Evolutionary conservation across 1,139 yeast genomes (phyloP), one percentile per base, ranked within the genome.

Genomic region (Diutina catenulata): DNA sequence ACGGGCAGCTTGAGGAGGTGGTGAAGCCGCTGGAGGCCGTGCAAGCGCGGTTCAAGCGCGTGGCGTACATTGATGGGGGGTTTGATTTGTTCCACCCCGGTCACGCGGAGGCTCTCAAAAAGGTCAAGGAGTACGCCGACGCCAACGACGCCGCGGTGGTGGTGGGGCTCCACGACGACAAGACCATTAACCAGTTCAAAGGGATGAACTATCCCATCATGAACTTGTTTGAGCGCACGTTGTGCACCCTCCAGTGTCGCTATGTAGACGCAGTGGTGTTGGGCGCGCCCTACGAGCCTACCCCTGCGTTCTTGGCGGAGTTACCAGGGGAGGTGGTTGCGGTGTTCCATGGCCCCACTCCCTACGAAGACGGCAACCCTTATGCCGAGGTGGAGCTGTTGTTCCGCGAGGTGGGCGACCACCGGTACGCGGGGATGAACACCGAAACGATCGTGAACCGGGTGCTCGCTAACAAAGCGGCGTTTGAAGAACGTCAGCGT

Each of bases 61-160:
- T 73, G 10, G 68, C 64, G 40, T 84, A 81, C 50, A 70, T 83
- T 8, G 87, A 80, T 49, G 97, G 97, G 16, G 83, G 83, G 1
- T 91, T 87, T 60, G 98, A 91, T 56, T 65, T 91, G 44, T 87
- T 91, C 59, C 88, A 87, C 53, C 88, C 95, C 22, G 97, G 95
- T 14, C 96, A 91, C 53, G 84, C 88, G 45, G 82, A 78, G 49
- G 76, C 78, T 10, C 62, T 82, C 44, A 62, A 70, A 41, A 52
- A 61, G 8, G 74, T 72, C 9, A 52, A 57, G 25, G 56, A 57
- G 41, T 59, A 56, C 32, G 78, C 54, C 39, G 55, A 42, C 49
- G 62, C 62, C 3, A 56, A 56, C 5, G 52, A 54, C 7, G 67
- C 69, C 8, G 55, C 62, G 8, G 74, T 84, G 1, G 57, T 81